A percentile compares a stretch with the other conserved stretches of the same genome.
Evolutionary conservation across 306 rosid genomes (phyloP).

Genomic region (Cicer bijugum): DNA sequence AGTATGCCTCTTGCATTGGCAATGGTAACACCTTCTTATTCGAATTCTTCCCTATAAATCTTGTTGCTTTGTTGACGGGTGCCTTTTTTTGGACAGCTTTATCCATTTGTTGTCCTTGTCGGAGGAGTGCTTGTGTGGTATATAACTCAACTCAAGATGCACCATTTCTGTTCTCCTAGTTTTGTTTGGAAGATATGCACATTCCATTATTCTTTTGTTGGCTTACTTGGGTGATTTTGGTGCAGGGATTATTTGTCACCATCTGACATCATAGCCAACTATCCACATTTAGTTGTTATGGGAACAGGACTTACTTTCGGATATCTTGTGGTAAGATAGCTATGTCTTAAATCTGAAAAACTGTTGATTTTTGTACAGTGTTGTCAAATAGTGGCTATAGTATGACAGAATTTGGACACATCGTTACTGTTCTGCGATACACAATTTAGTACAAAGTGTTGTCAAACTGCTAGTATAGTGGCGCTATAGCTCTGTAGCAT

Average conservation of each 20-base stretch:
- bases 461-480: too few species aligned
- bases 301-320: conserved; percentile 96
- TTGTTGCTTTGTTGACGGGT: conserved; percentile 38
- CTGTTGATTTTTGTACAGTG: neutral
- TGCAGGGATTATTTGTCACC: conserved; percentile 91
- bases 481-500: too few species aligned
- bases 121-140: conserved; percentile 88
- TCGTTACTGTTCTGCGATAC: too few species aligned
- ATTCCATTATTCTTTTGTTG: conserved; percentile 28
- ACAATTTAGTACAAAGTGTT: too few species aligned
- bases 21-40: conserved; percentile 62
- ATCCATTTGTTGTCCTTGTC: conserved; percentile 74
- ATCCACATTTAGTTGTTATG: conserved; percentile 78
- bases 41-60: conserved; percentile 28
- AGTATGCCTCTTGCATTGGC: conserved; percentile 83
- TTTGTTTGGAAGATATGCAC: conserved; percentile 30
- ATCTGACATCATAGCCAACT: conserved; percentile 64
- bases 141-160: conserved; percentile 52
- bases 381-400: too few species aligned
- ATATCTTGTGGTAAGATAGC: conserved; percentile 76
- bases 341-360: conserved; percentile 16
- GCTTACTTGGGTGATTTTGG: conserved; percentile 20
- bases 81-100: conserved; percentile 65
- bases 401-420: too few species aligned
- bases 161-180: conserved; percentile 7